A percentile compares a stretch with the other conserved stretches of the same genome.
These are phyloP conservation scores for Erysimum cheiri DNA, from an alignment of 441 rosid species.

Conservation along the genomic window DNA sequence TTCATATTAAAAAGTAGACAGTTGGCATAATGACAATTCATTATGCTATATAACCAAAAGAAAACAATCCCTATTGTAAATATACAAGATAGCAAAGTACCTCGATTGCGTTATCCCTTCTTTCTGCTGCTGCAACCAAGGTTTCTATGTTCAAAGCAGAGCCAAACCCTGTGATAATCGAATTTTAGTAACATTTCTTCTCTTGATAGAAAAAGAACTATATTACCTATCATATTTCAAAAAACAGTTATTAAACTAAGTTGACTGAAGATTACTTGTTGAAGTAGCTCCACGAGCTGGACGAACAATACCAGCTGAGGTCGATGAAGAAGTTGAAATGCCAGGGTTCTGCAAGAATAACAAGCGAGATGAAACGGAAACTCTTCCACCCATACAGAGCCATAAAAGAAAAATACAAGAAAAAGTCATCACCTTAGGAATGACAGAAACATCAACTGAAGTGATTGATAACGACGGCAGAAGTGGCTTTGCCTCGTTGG, in stretches of 20 bases:
- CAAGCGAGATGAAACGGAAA: constrained; percentile 14
- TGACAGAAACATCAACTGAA: constrained; percentile 57
- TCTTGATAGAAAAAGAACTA: constrained; percentile 1
- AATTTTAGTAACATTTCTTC: constrained; percentile 22
- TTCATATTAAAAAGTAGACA: constrained; percentile 12
- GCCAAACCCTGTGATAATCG: constrained; percentile 76
- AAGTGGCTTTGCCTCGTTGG: constrained; percentile 61
- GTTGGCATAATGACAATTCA: constrained; percentile 19
- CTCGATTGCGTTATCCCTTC: constrained; percentile 92
- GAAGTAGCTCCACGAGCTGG: constrained; percentile 78
- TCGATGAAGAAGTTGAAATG: constrained; percentile 55
- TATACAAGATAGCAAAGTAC: constrained; percentile 46
- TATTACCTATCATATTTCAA: constrained; percentile 1
- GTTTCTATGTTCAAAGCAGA: constrained; percentile 99
- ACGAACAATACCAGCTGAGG: constrained; percentile 72
- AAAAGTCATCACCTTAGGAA: constrained; percentile 61
- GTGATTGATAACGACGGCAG: constrained; percentile 52
- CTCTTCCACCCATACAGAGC: constrained; percentile 7
- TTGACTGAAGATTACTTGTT: constrained; percentile 62
- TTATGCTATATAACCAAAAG: constrained; percentile 28
- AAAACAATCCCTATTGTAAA: constrained; percentile 5
- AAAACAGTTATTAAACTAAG: constrained; percentile 17
- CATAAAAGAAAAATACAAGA: constrained; percentile 4
- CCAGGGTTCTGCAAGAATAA: constrained; percentile 50
- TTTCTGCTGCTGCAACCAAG: constrained; percentile 98